These are phyloP conservation scores for Didymella pinodella DNA, from an alignment of 2,329 filamentous ascomycete species.

Conservation along the genomic window DNA sequence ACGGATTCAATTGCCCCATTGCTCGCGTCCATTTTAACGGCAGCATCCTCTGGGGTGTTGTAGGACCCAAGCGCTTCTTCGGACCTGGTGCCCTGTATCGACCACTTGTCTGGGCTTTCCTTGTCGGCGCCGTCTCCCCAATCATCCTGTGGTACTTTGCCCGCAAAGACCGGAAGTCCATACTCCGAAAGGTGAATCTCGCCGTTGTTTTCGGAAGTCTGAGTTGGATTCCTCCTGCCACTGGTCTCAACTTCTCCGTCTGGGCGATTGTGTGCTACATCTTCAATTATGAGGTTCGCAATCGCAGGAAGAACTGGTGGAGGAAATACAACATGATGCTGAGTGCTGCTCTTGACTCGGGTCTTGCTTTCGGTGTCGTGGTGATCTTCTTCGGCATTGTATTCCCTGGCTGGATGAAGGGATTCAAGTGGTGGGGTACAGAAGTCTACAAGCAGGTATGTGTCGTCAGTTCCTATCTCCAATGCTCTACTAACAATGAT, in stretches of 20 bases:
- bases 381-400: constrained; percentile 86
- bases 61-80: constrained; percentile 84
- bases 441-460: constrained; percentile 76
- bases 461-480: background rate
- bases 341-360: constrained; percentile 82
- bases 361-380: constrained; percentile 81
- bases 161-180: constrained; percentile 63
- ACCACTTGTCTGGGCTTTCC: constrained; percentile 81
- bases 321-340: constrained; percentile 91
- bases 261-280: constrained; percentile 86
- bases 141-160: constrained; percentile 77
- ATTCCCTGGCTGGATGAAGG: constrained; percentile 77
- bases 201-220: constrained; percentile 84
- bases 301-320: constrained; percentile 79
- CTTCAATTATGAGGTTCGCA: constrained; percentile 80
- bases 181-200: constrained; percentile 79
- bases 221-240: constrained; percentile 85
- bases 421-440: constrained; percentile 88
- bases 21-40: constrained; percentile 91
- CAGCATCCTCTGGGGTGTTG: constrained; percentile 87
- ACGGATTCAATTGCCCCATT: constrained; percentile 87
- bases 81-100: constrained; percentile 77
- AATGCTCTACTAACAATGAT: constrained; percentile 9
- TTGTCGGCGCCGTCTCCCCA: constrained; percentile 77
- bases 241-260: constrained; percentile 83